Conservation (phyloP, 2,329 filamentous ascomycete species). For the Aspergillus awamori region DNA sequence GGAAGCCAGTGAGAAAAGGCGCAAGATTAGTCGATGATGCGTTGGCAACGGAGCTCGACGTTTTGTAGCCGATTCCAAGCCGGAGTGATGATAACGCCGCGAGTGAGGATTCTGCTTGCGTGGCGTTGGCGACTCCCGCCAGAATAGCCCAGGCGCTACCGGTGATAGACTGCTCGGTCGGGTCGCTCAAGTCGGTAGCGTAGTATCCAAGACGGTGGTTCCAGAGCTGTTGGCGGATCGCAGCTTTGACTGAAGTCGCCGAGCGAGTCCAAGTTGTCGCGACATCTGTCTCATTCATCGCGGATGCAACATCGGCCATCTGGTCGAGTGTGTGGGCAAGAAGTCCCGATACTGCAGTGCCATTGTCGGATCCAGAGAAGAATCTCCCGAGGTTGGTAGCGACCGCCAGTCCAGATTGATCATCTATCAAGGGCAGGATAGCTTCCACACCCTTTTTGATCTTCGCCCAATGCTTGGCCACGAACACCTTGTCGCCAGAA, state of each 20-base stretch:
- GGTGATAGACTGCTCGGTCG: conserved; percentile 11
- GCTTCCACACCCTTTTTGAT: neutral
- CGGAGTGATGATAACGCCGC: conserved; percentile 34
- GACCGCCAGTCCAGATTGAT: conserved; percentile 7
- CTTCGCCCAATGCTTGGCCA: conserved; percentile 8
- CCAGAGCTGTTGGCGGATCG: conserved; percentile 20
- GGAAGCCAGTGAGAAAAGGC: conserved; percentile 52
- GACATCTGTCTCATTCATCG: conserved; percentile 9
- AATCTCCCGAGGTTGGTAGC: conserved; percentile 23
- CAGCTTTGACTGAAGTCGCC: conserved; percentile 3
- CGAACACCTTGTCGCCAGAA: conserved; percentile 35
- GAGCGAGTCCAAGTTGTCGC: conserved; percentile 1
- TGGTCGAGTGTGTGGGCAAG: conserved; percentile 17
- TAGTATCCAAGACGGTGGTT: conserved; percentile 13
- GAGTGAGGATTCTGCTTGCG: conserved; percentile 34
- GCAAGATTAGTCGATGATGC: conserved; percentile 37
- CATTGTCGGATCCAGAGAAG: conserved; percentile 14
- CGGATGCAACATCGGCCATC: conserved; percentile 13
- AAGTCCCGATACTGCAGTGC: conserved; percentile 18
- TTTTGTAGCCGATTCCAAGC: conserved; percentile 43
- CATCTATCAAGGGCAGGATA: neutral
- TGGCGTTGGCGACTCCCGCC: conserved; percentile 30
- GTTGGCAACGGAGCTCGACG: conserved; percentile 23
- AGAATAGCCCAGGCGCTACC: conserved; percentile 14
- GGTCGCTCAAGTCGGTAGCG: conserved; percentile 6